Base-by-base conservation (phyloP, 2,329 filamentous ascomycete species). In the Zasmidium angulare region DNA sequence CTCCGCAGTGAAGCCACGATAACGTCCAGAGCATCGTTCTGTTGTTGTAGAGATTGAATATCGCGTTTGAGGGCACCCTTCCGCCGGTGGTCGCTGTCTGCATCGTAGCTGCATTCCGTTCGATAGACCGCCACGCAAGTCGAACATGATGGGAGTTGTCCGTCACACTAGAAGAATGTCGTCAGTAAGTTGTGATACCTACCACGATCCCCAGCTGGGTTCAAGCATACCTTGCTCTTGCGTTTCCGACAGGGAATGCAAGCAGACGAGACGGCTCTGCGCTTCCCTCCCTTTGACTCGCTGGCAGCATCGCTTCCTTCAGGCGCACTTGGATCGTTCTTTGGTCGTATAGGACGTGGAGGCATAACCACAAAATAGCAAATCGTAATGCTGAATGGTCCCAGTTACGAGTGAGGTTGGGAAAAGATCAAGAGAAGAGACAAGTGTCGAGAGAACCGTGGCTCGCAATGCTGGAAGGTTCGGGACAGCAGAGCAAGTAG, bases 51-150 rank as follows among this genome's bases (percentile, higher is more conserved):
- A 23, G 66, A 69, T 55, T 73, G 70, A 22, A 76, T 77, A 60
- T 77, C 75, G 36, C 74, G 66, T 54, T 78, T 77, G 20, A 76
- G 64, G 2, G 75, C 74, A 6, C 75, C 73, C 61, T 77, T 78
- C 31, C 79, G 76, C 36, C 78, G 72, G 61, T 76, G 77, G 62
- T 82, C 79, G 63, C 74, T 78, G 61, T 81, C 79, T 20, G 74
- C 72, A 63, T 82, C 80, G 69, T 82, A 83, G 62, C 64, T 70
- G 69, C 81, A 83, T 46, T 79, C 73, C 11, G 79, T 81, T 54
- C 76, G 74, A 68, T 82, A 83, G 10, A 83, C 79, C 20, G 79
- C 78, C 9, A 73, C 75, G 63, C 81, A 83, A 11, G 81, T 81
- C 21, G 79, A 79, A 69, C 81, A 83, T 6, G 76, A 69, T 31